These are phyloP conservation scores for Russula lepida DNA, from an alignment of 768 basidiomycete genomes.

Conservation along the genomic window DNA sequence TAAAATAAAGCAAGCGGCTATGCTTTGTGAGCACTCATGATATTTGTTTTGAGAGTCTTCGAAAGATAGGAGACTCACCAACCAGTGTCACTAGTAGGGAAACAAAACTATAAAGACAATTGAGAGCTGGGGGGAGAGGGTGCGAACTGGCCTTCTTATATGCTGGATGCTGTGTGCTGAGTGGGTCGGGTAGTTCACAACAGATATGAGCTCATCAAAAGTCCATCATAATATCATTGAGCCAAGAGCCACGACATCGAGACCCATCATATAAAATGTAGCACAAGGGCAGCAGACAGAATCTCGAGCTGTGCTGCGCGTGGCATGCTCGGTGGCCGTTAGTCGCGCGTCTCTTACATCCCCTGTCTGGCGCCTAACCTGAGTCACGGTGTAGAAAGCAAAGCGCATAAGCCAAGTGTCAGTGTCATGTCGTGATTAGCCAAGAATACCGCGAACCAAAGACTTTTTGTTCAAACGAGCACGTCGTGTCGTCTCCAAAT, in stretches of 20 bases:
- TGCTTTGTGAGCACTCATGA: neutral
- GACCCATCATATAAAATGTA: no score
- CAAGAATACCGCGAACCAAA: slow-evolving; percentile 7
- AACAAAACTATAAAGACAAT: neutral
- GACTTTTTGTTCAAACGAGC: slow-evolving; percentile 39
- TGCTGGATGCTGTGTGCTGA: neutral
- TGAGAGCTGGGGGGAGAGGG: neutral
- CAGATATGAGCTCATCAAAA: neutral
- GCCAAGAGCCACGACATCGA: no score
- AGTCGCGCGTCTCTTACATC: no score
- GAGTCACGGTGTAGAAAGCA: no score
- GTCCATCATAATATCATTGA: neutral
- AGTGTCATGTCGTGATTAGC: neutral
- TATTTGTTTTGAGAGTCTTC: neutral
- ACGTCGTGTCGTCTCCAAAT: slow-evolving; percentile 45
- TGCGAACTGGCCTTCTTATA: neutral
- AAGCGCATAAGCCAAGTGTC: neutral
- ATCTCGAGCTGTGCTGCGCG: no score
- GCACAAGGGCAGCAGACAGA: no score
- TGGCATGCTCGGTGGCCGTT: no score
- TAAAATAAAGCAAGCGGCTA: neutral
- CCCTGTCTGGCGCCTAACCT: no score
- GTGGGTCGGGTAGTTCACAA: neutral
- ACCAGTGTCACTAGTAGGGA: neutral
- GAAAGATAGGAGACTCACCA: neutral